A percentile compares a stretch with the other conserved stretches of the same genome.
Evolutionary conservation across 257 asterid species (phyloP).

Genomic region (Scutellaria baicalensis): DNA sequence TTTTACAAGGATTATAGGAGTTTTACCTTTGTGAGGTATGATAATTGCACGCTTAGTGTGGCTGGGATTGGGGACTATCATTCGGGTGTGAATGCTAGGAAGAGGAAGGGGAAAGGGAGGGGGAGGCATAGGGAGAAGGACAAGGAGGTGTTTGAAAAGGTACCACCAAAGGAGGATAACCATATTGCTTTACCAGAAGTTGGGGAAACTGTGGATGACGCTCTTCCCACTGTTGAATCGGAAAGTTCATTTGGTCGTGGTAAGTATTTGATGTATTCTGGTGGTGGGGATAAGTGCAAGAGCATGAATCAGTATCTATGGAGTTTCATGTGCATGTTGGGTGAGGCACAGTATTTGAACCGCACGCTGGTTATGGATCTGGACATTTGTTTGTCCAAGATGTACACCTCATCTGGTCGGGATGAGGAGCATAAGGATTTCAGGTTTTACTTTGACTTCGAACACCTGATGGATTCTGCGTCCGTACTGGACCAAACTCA

Average conservation of each 20-base stretch:
- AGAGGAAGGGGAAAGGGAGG: constrained; percentile 38
- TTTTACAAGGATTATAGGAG: constrained; percentile 82
- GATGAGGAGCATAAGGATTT: constrained; percentile 92
- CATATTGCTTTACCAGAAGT: constrained; percentile 61
- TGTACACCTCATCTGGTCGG: constrained; percentile 75
- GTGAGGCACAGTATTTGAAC: constrained; percentile 88
- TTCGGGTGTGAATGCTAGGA: constrained; percentile 91
- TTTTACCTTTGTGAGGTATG: constrained; percentile 43
- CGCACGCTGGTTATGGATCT: constrained; percentile 83
- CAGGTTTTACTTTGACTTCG: constrained; percentile 84
- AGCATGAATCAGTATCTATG: constrained; percentile 89
- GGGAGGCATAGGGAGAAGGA: constrained; percentile 33
- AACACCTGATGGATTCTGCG: constrained; percentile 81
- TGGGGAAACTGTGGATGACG: constrained; percentile 78
- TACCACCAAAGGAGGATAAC: constrained; percentile 28
- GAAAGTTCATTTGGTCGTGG: constrained; percentile 61
- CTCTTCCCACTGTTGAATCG: constrained; percentile 69
- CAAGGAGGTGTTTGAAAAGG: constrained; percentile 61
- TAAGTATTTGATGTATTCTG: constrained; percentile 69
- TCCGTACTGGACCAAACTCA: constrained; percentile 58
- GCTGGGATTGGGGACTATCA: constrained; percentile 77
- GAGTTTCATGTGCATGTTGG: constrained; percentile 93
- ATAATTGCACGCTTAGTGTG: constrained; percentile 72
- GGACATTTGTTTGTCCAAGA: constrained; percentile 65
- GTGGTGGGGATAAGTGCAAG: constrained; percentile 96